Percentiles rank a stretch among this genome's conserved stretches.
Conservation (phyloP, 345 rosid genomes). For the Acer negundo region DNA sequence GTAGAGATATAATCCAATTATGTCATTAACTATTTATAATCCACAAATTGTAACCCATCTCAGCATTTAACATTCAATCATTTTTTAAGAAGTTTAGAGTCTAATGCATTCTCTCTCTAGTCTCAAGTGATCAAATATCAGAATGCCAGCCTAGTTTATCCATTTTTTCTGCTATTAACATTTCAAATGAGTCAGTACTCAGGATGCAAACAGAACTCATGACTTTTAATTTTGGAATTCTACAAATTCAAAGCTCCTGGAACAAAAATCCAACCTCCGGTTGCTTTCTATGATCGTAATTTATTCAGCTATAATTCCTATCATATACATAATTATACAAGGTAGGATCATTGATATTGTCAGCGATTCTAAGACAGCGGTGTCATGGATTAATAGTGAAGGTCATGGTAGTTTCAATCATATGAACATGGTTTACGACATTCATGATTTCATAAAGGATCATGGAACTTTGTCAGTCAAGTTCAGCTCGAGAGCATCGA, state of each 20-base stretch:
- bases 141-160: no score
- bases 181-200: background rate
- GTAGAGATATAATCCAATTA: constrained; percentile 13
- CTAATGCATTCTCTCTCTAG: background rate
- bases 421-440: no score
- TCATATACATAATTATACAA: background rate
- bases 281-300: background rate
- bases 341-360: no score
- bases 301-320: background rate
- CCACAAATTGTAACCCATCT: background rate
- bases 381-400: no score
- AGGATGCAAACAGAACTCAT: background rate
- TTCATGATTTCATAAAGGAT: no score
- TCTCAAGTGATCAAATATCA: background rate
- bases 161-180: constrained; percentile 1
- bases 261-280: background rate
- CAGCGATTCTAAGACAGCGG: no score
- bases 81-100: background rate
- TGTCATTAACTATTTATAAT: background rate
- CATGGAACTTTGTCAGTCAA: no score
- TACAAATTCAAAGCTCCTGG: background rate
- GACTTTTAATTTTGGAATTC: background rate
- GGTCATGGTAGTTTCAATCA: no score
- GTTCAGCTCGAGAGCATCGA: no score
- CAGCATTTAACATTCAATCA: background rate